phyloP scores from a whole-genome alignment of 176 grass and related monocot species.

The Dactylis glomerata region DNA sequence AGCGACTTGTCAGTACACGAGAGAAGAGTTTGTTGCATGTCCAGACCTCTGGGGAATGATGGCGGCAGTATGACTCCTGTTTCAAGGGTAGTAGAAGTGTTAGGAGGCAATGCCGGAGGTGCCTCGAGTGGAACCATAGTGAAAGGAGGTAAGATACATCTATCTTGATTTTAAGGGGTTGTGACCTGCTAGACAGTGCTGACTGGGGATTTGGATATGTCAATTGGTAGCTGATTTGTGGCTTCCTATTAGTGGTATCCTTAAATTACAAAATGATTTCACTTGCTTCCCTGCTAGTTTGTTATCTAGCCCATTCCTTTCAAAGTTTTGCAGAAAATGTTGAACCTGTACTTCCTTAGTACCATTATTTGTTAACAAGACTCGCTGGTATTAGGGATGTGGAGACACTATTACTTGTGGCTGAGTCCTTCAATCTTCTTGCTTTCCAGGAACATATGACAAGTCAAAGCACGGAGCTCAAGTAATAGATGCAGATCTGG shows the following conservation, averaged over 20 bases:
- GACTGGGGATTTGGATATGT: not conserved
- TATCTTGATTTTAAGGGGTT: not conserved
- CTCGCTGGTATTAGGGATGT: not conserved
- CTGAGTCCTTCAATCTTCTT: slow-evolving; percentile 18
- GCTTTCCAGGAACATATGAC: not conserved
- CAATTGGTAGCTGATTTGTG: not conserved
- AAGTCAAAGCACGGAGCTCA: not conserved
- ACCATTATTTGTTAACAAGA: not conserved
- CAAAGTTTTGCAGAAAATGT: not conserved
- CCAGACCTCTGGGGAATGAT: not conserved
- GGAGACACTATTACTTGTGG: not conserved
- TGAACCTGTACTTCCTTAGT: not conserved
- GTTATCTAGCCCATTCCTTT: not conserved
- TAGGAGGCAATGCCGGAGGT: not conserved
- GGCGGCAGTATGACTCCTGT: not conserved
- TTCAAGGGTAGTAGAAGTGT: not conserved
- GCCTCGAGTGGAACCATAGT: not conserved
- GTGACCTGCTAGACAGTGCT: not conserved
- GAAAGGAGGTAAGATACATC: not conserved
- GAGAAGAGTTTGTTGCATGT: not conserved
- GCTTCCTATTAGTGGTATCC: not conserved
- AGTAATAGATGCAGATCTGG: not conserved
- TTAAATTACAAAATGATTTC: not conserved
- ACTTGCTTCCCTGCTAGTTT: not conserved
- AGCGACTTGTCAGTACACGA: not conserved